Base-by-base conservation (phyloP, 2,329 filamentous ascomycete genomes). In the Phialophora expanda region DNA sequence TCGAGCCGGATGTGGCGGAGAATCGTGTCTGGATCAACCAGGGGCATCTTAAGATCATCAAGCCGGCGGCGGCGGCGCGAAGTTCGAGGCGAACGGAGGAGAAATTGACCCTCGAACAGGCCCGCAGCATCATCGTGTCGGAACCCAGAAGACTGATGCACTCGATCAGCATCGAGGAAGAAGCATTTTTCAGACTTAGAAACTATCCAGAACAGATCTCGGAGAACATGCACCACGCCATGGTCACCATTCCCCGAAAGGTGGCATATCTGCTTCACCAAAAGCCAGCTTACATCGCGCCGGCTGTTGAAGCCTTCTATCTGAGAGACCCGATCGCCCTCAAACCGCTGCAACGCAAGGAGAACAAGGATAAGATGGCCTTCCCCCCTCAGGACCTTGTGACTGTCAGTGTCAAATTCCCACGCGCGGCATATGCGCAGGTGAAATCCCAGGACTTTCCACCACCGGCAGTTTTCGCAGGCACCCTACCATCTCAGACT, bases 221-320 rank as follows among this genome's bases (percentile, higher is more conserved):
- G 14, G 83, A 88, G 22, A 92, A 90, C 17, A 81, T 92, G n/a
- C 95, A 99, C 76, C 84, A 90, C 73, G 85, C 91, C 0, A 78
- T 88, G 3, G 80, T 92, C 28, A 89, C 86, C 0, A 83, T 99
- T 34, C 95, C 95, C 0, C 87, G 95, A 65, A 93, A 89, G 71
- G 79, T 97, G 30, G 94, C 93, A 6, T 89, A 89, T 70, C 83
- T 98, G 44, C 80, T 99, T 2, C 90, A 94, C 72, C 80, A 86
- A 51, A 87, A 89, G 24, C 91, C 93, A 0, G 85, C 88, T 17
- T 88, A 90, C 66, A 88, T 98, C 64, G 89, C 93, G 2, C 88
- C 93, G 0, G 93, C 92, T 1, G 86, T 94, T 2, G 96, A 99
- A 77, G 88, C 90, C 0, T 98, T 99, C 77, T 98, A 98, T 76